Conservation (phyloP, 176 grass and related monocot species). For the Musa itinerans region DNA sequence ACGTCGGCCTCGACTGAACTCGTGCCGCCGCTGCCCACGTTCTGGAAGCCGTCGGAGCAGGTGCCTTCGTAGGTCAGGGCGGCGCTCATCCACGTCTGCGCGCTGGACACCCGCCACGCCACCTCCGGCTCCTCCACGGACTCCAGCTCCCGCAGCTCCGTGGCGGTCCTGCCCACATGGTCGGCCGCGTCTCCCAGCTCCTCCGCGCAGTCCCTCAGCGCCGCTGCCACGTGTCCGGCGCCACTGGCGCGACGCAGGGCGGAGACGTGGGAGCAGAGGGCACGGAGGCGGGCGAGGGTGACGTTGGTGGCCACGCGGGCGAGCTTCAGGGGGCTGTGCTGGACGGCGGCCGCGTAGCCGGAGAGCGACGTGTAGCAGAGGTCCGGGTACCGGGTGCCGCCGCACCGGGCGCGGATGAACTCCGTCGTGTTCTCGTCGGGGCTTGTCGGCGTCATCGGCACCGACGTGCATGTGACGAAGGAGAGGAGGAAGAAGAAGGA, state of each 20-base stretch:
- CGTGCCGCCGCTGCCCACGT: not conserved
- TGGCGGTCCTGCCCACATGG: conserved; percentile 22
- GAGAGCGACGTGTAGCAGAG: conserved; percentile 38
- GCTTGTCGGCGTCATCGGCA: not conserved
- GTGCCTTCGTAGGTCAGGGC: conserved; percentile 45
- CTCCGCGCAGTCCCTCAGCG: conserved; percentile 34
- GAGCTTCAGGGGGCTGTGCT: conserved; percentile 28
- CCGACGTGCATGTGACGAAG: not conserved
- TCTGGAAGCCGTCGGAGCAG: conserved; percentile 35
- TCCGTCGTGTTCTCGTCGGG: not conserved
- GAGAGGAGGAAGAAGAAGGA: conserved; percentile 8
- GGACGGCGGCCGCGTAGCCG: conserved; percentile 27
- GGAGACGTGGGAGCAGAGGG: conserved; percentile 17
- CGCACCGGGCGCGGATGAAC: conserved; percentile 32
- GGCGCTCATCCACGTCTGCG: conserved; percentile 68
- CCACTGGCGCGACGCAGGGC: conserved; percentile 12
- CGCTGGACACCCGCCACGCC: conserved; percentile 47
- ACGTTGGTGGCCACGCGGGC: not conserved
- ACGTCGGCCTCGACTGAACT: not conserved
- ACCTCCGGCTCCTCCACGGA: conserved; percentile 11
- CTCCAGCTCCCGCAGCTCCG: conserved; percentile 16
- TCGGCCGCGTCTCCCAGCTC: conserved; percentile 24
- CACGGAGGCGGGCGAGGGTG: conserved; percentile 25
- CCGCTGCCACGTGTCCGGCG: conserved; percentile 7
- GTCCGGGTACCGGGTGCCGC: conserved; percentile 14